Evolutionary conservation across 495 filamentous ascomycete genomes (phyloP), one percentile per base, ranked within the genome.

Genomic region (Acidiella bohemica): DNA sequence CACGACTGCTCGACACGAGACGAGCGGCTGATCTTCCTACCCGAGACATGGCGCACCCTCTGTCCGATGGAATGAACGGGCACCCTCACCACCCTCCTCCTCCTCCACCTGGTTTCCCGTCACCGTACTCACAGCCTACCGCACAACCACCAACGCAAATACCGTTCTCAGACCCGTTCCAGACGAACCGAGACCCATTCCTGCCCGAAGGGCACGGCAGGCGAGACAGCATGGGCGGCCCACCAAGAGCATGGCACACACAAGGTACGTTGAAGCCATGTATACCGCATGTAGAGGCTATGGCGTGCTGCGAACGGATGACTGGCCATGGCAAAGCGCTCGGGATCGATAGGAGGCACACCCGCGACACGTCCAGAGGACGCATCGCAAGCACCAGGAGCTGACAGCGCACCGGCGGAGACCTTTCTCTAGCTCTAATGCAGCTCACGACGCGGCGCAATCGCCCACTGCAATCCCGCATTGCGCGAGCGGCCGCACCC

Each of bases 111-210:
- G 11, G 9, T 42, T 28, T 18, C 39, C 45, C 55, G 52, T 36
- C 44, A 40, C 21, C 50, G 36, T 34, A 41, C 34, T 14, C 31
- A 35, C 37, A 39, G 28, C 49, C 45, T 3, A 43, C 39, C 28
- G 46, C 59, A 20, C 59, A 60, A 47, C 52, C 55, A 32, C 57
- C 59, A 1, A 45, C 58, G 22, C 56, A 60, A 39, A 47, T 57
- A 12, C 58, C 59, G 21, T 58, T 53, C 49, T 39, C 49, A 33
- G 60, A 61, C 39, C 60, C 59, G n/a, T 64, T 62, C 39, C 51
- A 42, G 1, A 51, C 32, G 32, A 50, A 40, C 7, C 46, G 53
- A 40, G 60, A 64, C 28, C 60, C 60, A 1, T 64, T 64, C 46
- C 33, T 60, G 5, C 49, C 51, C 4, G 31, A 39, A 14, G 27